Percentiles rank a stretch among this genome's conserved stretches.
These are phyloP conservation scores for Aspergillus amoenus DNA, from an alignment of 2,329 filamentous ascomycete species.

Conservation along the genomic window DNA sequence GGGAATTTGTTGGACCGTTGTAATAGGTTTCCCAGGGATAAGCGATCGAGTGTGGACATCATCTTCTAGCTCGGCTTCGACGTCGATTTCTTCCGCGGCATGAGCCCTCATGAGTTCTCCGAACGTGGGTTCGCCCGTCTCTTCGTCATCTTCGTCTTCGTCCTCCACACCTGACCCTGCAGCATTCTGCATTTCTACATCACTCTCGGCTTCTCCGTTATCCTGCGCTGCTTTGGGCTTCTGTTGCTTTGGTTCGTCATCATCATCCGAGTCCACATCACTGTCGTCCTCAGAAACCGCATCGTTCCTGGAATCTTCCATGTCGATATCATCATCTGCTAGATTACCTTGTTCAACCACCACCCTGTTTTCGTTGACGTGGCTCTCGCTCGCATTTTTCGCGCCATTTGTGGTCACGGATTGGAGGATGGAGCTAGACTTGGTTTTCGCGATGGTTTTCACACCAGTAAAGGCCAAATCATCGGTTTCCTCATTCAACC, in stretches of 20 bases:
- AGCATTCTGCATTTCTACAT: slow-evolving; percentile 34
- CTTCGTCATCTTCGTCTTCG: slow-evolving; percentile 42
- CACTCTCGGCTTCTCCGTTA: slow-evolving; percentile 20
- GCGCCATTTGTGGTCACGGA: slow-evolving; percentile 55
- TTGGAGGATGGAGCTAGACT: slow-evolving; percentile 42
- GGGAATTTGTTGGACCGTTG: slow-evolving; percentile 56
- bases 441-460: slow-evolving; percentile 46
- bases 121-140: slow-evolving; percentile 66
- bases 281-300: slow-evolving; percentile 30
- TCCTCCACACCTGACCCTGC: slow-evolving; percentile 33
- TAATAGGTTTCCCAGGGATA: slow-evolving; percentile 46
- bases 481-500: slow-evolving; percentile 46
- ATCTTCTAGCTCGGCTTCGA: slow-evolving; percentile 54
- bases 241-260: slow-evolving; percentile 19
- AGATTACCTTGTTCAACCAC: slow-evolving; percentile 53
- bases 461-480: slow-evolving; percentile 45
- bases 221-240: slow-evolving; percentile 19
- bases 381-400: slow-evolving; percentile 50
- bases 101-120: slow-evolving; percentile 76
- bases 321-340: slow-evolving; percentile 44
- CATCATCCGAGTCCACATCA: slow-evolving; percentile 23
- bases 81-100: slow-evolving; percentile 73
- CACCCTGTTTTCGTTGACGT: slow-evolving; percentile 59
- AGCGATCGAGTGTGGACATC: slow-evolving; percentile 44
- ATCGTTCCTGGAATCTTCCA: slow-evolving; percentile 40